phyloP scores from a whole-genome alignment of 2,329 filamentous ascomycete genomes.

The Ophiostoma australiae region DNA sequence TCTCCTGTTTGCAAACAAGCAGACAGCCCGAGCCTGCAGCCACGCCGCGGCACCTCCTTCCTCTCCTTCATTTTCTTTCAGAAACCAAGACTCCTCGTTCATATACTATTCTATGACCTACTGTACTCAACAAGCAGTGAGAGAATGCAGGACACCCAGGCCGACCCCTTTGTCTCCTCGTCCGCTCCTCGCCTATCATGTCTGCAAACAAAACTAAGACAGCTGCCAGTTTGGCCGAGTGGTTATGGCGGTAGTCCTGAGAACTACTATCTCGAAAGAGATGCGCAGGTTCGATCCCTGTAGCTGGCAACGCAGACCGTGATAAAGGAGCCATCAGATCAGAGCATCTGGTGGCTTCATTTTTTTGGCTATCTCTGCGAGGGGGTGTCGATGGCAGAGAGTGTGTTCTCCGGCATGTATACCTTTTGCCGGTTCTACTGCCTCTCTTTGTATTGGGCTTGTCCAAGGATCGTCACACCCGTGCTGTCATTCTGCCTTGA shows the following conservation, averaged over 20 bases:
- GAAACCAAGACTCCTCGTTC: neutral
- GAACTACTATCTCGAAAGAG: constrained; percentile 28
- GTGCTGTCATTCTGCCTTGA: no score
- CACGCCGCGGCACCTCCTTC: neutral
- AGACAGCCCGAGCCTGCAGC: neutral
- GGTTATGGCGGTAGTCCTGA: constrained; percentile 29
- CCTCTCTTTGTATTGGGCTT: no score
- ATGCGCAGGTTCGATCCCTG: constrained; percentile 30
- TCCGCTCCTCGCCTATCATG: constrained; percentile 3
- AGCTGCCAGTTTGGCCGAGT: constrained; percentile 29
- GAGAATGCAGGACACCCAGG: neutral
- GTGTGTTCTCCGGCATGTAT: neutral
- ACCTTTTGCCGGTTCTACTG: no score
- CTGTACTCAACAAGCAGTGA: constrained; percentile 16
- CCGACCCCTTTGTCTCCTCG: constrained; percentile 8
- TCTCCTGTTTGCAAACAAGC: neutral
- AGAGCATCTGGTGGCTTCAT: neutral
- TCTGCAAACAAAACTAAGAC: constrained; percentile 12
- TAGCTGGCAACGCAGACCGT: constrained; percentile 25
- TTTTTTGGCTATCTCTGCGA: constrained; percentile 1
- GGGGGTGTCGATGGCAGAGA: neutral
- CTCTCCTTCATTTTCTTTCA: neutral
- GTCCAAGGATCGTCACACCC: no score
- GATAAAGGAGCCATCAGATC: neutral
- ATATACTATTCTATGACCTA: constrained; percentile 17